Percentiles rank a stretch among this genome's conserved stretches.
Evolutionary conservation across 1,139 yeast species (phyloP).

Genomic region (Saccharomyces uvarum): DNA sequence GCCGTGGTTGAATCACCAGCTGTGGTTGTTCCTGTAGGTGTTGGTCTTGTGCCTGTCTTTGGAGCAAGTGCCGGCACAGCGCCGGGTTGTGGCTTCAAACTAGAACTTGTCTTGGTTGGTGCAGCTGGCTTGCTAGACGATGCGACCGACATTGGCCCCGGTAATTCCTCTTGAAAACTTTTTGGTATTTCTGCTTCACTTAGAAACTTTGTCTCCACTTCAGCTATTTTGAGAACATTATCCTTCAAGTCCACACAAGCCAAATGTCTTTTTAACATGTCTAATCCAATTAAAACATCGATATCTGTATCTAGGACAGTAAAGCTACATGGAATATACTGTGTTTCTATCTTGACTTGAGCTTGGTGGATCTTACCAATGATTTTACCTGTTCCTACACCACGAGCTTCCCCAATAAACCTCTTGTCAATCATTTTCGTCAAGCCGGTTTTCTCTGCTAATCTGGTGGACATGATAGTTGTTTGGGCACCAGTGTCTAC

Average conservation of each 20-base stretch:
- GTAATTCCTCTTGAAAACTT: constrained; percentile 12
- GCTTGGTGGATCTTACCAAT: constrained; percentile 85
- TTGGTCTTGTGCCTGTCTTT: constrained; percentile 15
- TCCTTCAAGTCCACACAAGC: constrained; percentile 68
- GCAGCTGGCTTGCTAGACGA: background rate
- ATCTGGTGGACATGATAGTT: constrained; percentile 68
- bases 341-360: constrained; percentile 68
- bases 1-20: constrained; percentile 1
- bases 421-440: constrained; percentile 72
- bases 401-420: constrained; percentile 75
- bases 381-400: constrained; percentile 79
- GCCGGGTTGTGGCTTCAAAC: background rate
- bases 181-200: constrained; percentile 65
- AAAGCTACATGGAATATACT: constrained; percentile 69
- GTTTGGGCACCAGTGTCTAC: constrained; percentile 95
- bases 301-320: constrained; percentile 73
- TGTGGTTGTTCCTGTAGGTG: constrained; percentile 17
- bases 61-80: constrained; percentile 17
- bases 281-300: constrained; percentile 48
- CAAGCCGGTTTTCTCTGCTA: constrained; percentile 69
- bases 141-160: constrained; percentile 3
- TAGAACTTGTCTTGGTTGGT: background rate
- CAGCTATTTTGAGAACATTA: constrained; percentile 66
- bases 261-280: constrained; percentile 78
- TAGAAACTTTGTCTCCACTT: constrained; percentile 61